These are phyloP conservation scores for Beta corolliflora DNA, from an alignment of 179 eudicot genomes.

Conservation along the genomic window DNA sequence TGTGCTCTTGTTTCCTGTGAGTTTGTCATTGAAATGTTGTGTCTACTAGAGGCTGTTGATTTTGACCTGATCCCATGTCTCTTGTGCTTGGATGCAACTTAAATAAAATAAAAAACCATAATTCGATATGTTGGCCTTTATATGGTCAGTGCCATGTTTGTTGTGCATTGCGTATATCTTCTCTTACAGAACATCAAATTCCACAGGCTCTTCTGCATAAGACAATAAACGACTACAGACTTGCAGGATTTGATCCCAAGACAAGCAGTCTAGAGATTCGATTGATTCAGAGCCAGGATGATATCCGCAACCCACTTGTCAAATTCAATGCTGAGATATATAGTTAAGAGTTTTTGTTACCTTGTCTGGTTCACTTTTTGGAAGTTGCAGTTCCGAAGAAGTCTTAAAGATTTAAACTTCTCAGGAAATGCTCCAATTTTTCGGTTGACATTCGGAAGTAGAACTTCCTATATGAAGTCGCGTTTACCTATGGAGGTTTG, in stretches of 20 bases:
- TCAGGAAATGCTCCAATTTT: background rate
- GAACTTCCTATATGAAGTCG: background rate
- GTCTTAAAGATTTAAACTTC: background rate
- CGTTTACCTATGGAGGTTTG: background rate
- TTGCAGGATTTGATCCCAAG: constrained; percentile 70
- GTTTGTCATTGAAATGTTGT: background rate
- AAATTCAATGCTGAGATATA: constrained; percentile 63
- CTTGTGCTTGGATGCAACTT: background rate
- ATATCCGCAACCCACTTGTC: constrained; percentile 75
- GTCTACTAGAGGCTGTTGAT: background rate
- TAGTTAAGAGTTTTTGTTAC: constrained; percentile 20
- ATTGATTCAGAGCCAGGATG: constrained; percentile 85
- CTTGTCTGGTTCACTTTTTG: background rate
- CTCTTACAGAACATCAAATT: background rate
- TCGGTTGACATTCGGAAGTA: background rate
- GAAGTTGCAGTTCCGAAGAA: background rate
- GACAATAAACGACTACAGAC: constrained; percentile 65
- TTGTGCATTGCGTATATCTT: background rate
- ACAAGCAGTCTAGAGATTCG: constrained; percentile 94
- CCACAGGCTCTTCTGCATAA: constrained; percentile 73
- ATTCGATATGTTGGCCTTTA: background rate
- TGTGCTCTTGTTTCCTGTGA: background rate
- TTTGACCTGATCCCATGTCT: background rate
- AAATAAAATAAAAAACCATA: background rate
- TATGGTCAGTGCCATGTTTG: background rate